Base-by-base conservation (phyloP, 805 yeast species). In the Lipomyces japonicus region DNA sequence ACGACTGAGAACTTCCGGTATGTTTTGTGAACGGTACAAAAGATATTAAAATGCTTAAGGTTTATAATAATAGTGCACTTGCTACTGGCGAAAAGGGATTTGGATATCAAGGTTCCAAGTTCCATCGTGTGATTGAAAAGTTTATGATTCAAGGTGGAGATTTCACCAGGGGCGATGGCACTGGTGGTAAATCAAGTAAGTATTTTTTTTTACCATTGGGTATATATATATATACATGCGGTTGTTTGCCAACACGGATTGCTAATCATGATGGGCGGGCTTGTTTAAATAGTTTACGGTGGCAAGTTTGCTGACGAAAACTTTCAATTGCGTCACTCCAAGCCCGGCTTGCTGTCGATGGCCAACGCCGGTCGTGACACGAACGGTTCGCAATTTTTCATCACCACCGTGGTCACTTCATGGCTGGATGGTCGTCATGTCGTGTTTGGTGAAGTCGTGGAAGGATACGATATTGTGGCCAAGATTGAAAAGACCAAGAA, bases 351-450 rank as follows among this genome's bases (percentile, higher is more conserved):
- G 57, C 69, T 82, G 65, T 80, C 86, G 18, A 82, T 82, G 89
- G 89, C 89, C 66, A 82, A 82, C 62, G 83, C 88, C 19, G 89
- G 89, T 56, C 68, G 74, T 56, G 78, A 72, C 65, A 72, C 76
- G 60, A 89, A 89, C 68, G 96, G 96, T 19, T 88, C 96, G 32
- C 97, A 89, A 71, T 90, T 90, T 68, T 90, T 90, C 77, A 84
- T 93, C 72, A 89, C 96, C 64, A 90, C 97, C 24, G 96, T 85
- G 21, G 77, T 79, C 31, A 87, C 96, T 49, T 73, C 83, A 43
- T 93, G 98, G 97, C 79, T 93, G 65, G 88, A 93, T 65, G 93
- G 95, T 58, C 81, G 75, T 62, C 98, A 93, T 70, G 98, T 93
- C 65, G 98, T 93, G 37, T 93, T 93, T 64, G 98, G 98, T 59